A percentile compares a stretch with the other conserved stretches of the same genome.
Conservation (phyloP, 1,284 basidiomycete species). For the Wallemia mellicola region DNA sequence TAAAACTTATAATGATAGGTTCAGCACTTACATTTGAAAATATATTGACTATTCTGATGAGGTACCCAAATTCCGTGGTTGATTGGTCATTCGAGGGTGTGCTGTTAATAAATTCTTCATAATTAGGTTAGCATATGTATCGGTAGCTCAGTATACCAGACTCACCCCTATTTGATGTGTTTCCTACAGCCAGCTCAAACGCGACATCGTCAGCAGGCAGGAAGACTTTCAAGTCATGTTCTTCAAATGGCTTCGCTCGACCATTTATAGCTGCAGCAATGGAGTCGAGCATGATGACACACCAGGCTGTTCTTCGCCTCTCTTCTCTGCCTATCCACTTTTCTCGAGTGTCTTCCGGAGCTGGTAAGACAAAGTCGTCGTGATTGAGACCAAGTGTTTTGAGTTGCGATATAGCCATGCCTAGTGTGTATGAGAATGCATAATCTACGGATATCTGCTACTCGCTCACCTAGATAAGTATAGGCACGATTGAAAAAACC, state of each 20-base stretch:
- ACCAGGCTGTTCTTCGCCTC: conserved; percentile 15
- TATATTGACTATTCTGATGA: conserved; percentile 15
- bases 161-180: neutral
- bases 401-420: conserved; percentile 5
- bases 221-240: conserved; percentile 11
- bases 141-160: neutral
- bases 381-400: conserved; percentile 3
- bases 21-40: neutral
- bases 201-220: neutral
- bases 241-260: conserved; percentile 10
- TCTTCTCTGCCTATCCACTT: conserved; percentile 13
- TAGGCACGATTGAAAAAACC: conserved; percentile 14
- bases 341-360: conserved; percentile 8
- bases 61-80: conserved; percentile 13
- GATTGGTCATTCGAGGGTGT: neutral
- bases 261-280: conserved; percentile 12
- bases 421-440: conserved; percentile 7
- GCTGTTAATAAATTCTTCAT: neutral
- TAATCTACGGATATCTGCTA: conserved; percentile 6
- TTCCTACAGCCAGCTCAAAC: conserved; percentile 1
- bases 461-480: conserved; percentile 13
- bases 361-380: conserved; percentile 5
- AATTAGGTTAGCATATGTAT: neutral
- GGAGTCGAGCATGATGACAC: conserved; percentile 15
- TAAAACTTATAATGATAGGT: neutral